Evolutionary conservation across 2,329 filamentous ascomycete species (phyloP), one percentile per base, ranked within the genome.

Genomic region (Botrytis medusae): DNA sequence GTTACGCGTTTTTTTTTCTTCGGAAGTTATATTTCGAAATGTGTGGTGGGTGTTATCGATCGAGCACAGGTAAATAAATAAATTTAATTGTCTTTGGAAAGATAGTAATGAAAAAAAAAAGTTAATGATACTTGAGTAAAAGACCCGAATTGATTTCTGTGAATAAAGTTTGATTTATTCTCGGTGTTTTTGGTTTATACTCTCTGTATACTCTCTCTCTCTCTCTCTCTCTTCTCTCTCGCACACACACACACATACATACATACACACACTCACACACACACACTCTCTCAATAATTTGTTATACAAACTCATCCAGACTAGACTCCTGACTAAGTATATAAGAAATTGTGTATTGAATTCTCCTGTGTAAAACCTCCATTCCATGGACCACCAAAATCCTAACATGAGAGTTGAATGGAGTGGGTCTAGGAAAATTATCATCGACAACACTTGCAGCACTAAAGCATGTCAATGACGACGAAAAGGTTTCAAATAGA

Each of bases 341-440:
- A 25, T 25, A 29, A 16, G 2, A 54, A 54, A 54, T 16, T 20
- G 14, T 29, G 37, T 29, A 6, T 44, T 25, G 18, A n/a, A 29
- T 32, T 16, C 37, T 12, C 37, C 37, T 9, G 37, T 37, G 37
- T 8, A 37, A 37, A 37, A 9, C 5, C 7, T 37, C 37, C 37
- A 37, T 37, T 7, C 37, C 37, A 48, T 65, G 46, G 8, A 20
- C 29, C 22, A 40, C 51, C 16, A 8, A 18, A 54, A 29, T 29
- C 51, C 2, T 29, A 37, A 8, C 25, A n/a, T 12, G 22, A 51
- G 44, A 32, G 16, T 18, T 25, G 32, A n/a, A 37, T 8, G 32
- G 62, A 37, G 63, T 37, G 63, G 63, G 29, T 65, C 63, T 12
- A 20, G 63, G 63, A 65, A 65, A 20, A 65, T 65, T 65, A 65